These are phyloP conservation scores for Xylariaceae sp. DNA, from an alignment of 2,329 filamentous ascomycete species.

Conservation along the genomic window DNA sequence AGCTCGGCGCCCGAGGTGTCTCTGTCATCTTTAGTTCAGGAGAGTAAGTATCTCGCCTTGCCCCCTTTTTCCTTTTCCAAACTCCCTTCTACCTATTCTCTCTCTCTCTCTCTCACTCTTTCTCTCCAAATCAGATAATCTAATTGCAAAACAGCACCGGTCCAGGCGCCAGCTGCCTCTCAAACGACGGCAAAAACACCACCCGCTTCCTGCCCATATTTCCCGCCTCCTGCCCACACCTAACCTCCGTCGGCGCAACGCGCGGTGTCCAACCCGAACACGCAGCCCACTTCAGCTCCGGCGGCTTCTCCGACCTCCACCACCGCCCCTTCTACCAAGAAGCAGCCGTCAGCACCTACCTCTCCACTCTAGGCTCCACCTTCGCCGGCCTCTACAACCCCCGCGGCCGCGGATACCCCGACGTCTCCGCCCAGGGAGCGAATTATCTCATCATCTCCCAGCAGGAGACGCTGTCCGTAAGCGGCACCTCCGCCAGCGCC, in stretches of 20 bases:
- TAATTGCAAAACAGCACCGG: constrained; percentile 8
- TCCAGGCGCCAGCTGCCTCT: constrained; percentile 38
- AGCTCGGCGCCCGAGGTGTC: constrained; percentile 27
- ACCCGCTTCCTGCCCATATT: constrained; percentile 46
- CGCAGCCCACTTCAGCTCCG: constrained; percentile 14
- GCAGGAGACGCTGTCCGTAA: not conserved
- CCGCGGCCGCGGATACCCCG: constrained; percentile 46
- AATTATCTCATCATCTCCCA: not conserved
- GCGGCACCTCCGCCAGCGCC: constrained; percentile 8
- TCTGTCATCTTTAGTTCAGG: constrained; percentile 28
- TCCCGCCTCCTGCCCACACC: constrained; percentile 15
- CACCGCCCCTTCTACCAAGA: constrained; percentile 10
- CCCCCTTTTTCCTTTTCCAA: not conserved
- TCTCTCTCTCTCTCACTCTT: not conserved
- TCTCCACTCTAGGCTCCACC: constrained; percentile 34
- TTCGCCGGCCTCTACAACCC: constrained; percentile 41
- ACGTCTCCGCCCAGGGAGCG: constrained; percentile 9
- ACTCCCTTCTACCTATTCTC: not conserved
- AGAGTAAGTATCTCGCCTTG: constrained; percentile 20
- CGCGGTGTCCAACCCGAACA: constrained; percentile 8
- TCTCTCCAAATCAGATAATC: too few relatives aligned
- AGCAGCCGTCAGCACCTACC: constrained; percentile 39
- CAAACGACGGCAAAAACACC: constrained; percentile 50
- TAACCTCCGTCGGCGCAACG: constrained; percentile 14
- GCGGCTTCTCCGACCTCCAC: constrained; percentile 14